Conservation (phyloP, 345 rosid species). For the Trapa bicornis region DNA sequence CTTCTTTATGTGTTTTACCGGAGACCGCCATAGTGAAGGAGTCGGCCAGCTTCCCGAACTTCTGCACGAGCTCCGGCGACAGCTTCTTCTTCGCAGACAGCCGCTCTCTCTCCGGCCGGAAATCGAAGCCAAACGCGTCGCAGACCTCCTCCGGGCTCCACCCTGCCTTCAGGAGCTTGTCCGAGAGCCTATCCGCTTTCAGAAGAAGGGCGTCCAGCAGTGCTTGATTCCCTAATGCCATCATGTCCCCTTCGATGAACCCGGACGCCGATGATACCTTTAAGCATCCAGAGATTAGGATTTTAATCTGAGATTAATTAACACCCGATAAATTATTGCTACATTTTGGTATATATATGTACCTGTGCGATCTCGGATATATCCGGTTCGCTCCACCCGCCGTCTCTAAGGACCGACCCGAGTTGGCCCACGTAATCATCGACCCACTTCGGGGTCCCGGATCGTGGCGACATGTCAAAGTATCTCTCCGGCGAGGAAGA, state of each 20-base stretch:
- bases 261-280: slow-evolving; percentile 75
- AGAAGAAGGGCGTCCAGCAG: slow-evolving; percentile 62
- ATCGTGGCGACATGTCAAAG: slow-evolving; percentile 38
- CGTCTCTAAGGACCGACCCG: slow-evolving; percentile 66
- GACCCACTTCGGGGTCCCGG: slow-evolving; percentile 71
- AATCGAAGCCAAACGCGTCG: slow-evolving; percentile 70
- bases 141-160: slow-evolving; percentile 98
- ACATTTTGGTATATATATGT: too few relatives aligned
- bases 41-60: slow-evolving; percentile 70
- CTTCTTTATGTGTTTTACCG: neutral
- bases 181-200: slow-evolving; percentile 81
- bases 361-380: slow-evolving; percentile 60
- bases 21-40: slow-evolving; percentile 18
- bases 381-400: slow-evolving; percentile 88
- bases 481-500: slow-evolving; percentile 70
- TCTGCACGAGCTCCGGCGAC: slow-evolving; percentile 61
- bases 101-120: slow-evolving; percentile 64
- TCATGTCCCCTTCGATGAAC: slow-evolving; percentile 58
- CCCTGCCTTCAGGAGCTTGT: slow-evolving; percentile 71
- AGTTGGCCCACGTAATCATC: slow-evolving; percentile 54
- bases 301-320: neutral
- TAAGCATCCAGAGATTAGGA: slow-evolving; percentile 2
- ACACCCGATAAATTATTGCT: too few relatives aligned
- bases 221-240: slow-evolving; percentile 56
- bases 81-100: slow-evolving; percentile 51